These are phyloP conservation scores for Triticum timopheevii DNA, from an alignment of 176 grass and related monocot genomes.

Conservation along the genomic window DNA sequence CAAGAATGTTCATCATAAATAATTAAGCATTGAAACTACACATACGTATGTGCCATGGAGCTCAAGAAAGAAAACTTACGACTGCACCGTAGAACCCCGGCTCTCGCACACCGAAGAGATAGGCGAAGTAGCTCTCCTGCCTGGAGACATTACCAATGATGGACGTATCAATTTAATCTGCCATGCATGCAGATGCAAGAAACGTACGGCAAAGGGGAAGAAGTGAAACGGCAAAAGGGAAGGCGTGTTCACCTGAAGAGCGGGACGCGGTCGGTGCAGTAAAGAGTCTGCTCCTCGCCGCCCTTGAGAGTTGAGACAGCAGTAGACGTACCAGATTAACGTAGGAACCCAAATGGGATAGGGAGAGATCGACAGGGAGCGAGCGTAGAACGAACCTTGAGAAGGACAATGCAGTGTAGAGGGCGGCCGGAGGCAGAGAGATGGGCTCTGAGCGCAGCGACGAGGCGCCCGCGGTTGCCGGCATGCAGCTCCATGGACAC, in stretches of 20 bases:
- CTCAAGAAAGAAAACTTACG: constrained; percentile 38
- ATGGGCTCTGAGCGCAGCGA: constrained; percentile 41
- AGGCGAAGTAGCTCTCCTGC: constrained; percentile 97
- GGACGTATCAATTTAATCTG: not conserved
- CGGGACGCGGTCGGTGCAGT: constrained; percentile 65
- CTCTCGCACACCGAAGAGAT: constrained; percentile 80
- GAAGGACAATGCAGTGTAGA: constrained; percentile 53
- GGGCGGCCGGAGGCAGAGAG: constrained; percentile 54
- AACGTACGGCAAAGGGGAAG: not conserved
- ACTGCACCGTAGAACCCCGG: constrained; percentile 80
- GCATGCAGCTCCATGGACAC: constrained; percentile 82
- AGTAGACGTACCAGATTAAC: not conserved
- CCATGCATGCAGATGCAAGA: not conserved
- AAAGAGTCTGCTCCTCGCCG: constrained; percentile 47
- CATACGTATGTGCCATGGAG: too few species aligned
- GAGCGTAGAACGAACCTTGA: constrained; percentile 36
- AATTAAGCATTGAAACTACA: too few species aligned
- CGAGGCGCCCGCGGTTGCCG: constrained; percentile 65
- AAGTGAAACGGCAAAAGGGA: too few species aligned
- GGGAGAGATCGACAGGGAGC: too few species aligned
- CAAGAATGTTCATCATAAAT: not conserved
- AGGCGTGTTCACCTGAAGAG: constrained; percentile 51
- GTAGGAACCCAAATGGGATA: too few species aligned
- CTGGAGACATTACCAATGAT: constrained; percentile 33
- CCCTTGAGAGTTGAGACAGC: constrained; percentile 29